phyloP scores from a whole-genome alignment of 352 stramenopile genomes.

The Pythium insidiosum region DNA sequence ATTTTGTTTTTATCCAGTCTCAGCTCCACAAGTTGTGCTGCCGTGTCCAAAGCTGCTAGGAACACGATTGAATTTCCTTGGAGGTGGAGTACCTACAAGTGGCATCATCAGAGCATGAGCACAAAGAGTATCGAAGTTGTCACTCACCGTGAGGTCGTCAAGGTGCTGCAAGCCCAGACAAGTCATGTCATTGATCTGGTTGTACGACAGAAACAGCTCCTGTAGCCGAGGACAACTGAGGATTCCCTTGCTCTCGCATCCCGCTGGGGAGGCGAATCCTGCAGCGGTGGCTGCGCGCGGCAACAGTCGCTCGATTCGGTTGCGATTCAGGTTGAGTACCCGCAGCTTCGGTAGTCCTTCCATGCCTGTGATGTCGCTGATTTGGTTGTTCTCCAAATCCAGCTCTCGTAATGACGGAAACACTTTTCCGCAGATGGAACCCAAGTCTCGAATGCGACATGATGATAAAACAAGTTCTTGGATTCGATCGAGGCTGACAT shows the following conservation, averaged over 20 bases:
- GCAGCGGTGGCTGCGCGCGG: slow-evolving; percentile 9
- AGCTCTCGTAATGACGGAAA: slow-evolving; percentile 65
- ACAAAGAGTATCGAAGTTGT: neutral
- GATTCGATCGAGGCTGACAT: slow-evolving; percentile 41
- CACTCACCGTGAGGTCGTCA: slow-evolving; percentile 45
- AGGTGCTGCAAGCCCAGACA: slow-evolving; percentile 59
- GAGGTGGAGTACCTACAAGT: slow-evolving; percentile 50
- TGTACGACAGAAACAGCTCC: slow-evolving; percentile 66
- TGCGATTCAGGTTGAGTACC: slow-evolving; percentile 66
- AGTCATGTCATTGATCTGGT: slow-evolving; percentile 74
- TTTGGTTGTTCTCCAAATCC: slow-evolving; percentile 83
- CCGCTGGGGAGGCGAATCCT: slow-evolving; percentile 17
- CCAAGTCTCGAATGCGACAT: slow-evolving; percentile 65
- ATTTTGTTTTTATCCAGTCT: slow-evolving; percentile 80
- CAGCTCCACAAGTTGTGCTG: slow-evolving; percentile 58
- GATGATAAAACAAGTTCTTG: slow-evolving; percentile 67
- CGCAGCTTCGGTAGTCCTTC: slow-evolving; percentile 51
- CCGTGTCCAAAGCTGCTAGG: slow-evolving; percentile 53
- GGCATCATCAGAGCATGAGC: neutral
- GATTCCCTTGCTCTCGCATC: slow-evolving; percentile 39
- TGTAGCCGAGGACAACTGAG: slow-evolving; percentile 55
- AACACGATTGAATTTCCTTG: slow-evolving; percentile 75
- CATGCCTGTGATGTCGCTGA: slow-evolving; percentile 62
- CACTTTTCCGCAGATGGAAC: slow-evolving; percentile 35
- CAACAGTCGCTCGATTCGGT: slow-evolving; percentile 57